These are phyloP conservation scores for Oxytropis ochrocephala DNA, from an alignment of 306 rosid species.

Conservation along the genomic window DNA sequence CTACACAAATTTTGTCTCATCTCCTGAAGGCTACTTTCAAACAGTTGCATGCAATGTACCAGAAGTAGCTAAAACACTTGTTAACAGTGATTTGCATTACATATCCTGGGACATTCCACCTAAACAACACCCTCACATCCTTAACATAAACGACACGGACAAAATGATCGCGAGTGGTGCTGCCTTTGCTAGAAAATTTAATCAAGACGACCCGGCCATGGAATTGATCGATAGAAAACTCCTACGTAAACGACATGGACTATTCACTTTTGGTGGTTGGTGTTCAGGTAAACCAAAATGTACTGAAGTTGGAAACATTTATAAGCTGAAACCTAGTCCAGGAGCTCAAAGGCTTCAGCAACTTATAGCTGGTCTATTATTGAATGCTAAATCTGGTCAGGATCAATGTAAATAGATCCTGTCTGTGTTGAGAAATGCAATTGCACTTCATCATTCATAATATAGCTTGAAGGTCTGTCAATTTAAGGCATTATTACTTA, in stretches of 20 bases:
- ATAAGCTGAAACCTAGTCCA: conserved; percentile 64
- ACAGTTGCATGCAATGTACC: conserved; percentile 84
- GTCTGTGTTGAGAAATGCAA: conserved; percentile 9
- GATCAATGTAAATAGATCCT: conserved; percentile 63
- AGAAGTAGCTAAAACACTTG: conserved; percentile 56
- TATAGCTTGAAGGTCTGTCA: neutral
- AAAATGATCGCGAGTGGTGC: conserved; percentile 72
- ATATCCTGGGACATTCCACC: conserved; percentile 93
- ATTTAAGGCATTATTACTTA: conserved; percentile 4
- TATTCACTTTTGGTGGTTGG: conserved; percentile 89
- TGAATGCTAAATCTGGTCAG: conserved; percentile 40
- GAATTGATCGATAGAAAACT: conserved; percentile 59
- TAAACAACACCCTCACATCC: conserved; percentile 79
- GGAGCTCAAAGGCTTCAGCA: conserved; percentile 55
- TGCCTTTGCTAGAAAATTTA: conserved; percentile 79
- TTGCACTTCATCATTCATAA: conserved; percentile 18
- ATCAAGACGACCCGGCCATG: conserved; percentile 44
- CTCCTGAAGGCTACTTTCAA: conserved; percentile 96
- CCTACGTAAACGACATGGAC: conserved; percentile 34
- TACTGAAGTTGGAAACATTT: conserved; percentile 58
- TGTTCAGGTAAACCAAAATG: conserved; percentile 71
- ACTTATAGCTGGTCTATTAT: conserved; percentile 33
- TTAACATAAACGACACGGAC: conserved; percentile 55
- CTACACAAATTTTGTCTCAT: conserved; percentile 82
- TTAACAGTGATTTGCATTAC: conserved; percentile 75